Base-by-base conservation (phyloP, 495 filamentous ascomycete species). In the Daldinia vernicosa region DNA sequence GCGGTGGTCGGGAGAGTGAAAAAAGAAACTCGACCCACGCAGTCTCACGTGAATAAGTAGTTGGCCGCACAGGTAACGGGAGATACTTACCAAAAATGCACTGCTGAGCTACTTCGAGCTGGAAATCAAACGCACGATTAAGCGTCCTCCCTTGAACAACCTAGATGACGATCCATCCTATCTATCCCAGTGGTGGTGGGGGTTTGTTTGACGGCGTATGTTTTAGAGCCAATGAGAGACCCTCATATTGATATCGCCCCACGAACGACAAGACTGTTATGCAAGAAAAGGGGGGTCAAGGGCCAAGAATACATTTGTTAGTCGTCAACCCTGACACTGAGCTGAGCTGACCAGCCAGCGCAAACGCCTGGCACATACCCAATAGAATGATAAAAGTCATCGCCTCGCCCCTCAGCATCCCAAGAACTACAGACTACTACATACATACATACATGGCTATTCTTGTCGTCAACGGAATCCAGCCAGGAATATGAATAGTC, bases 211-310 rank as follows among this genome's bases (percentile, higher is more conserved):
- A 69, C 66, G 57, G 66, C 51, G 65, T 66, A 43, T 58, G 51
- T 53, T 35, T 63, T 52, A 50, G 19, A 26, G 24, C 70, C 70
- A 72, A 72, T 72, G n/a, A 66, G 32, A 58, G 17, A 53, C 11
- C 6, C 51, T 35, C 9, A 5, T 26, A 24, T 8, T 60, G 19
- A 62, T 73, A 52, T 65, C 32, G 40, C 56, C 40, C 70, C 43
- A 66, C 64, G 70, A 60, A 50, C 37, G 60, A 60, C 51, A 66
- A 64, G 51, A 62, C 61, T 63, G 27, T 62, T 62, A 69, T 69
- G 70, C 66, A 69, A 69, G 61, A 63, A 73, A 73, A 73, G 66
- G 70, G 70, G 70, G 70, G 28, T 72, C 17, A 37, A 62, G 51
- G 45, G 56, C 65, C 70, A 68, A 66, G 64, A 62, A 62, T 24